Base-by-base conservation (phyloP, 2,329 filamentous ascomycete genomes). In the Talaromyces sp. region DNA sequence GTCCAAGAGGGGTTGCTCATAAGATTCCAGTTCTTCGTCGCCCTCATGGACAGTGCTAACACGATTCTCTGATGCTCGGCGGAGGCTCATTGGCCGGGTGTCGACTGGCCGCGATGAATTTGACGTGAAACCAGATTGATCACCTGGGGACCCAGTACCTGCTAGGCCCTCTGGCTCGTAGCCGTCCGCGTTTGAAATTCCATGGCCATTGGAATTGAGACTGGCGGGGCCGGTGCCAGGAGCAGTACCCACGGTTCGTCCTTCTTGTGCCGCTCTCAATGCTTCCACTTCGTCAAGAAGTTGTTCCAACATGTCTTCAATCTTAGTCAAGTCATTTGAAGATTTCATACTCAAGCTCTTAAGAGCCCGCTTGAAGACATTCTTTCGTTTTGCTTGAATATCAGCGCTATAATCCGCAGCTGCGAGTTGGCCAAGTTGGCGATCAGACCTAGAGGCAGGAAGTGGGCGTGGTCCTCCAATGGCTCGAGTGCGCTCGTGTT, bases 281-380 rank as follows among this genome's bases (percentile, higher is more conserved):
- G 85, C 89, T 72, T 97, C 93, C 7, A 99, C 92, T 72, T 99
- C 94, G 56, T 87, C 89, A 21, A 99, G 85, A 24, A 99, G 83
- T 71, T 96, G 92, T 74, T 94, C 90, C 35, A 99, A 83, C 89
- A 94, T 93, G 62, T 91, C 89, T 73, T 94, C 91, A 63, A 97
- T 96, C 67, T 91, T 89, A 65, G 87, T 85, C 56, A 97, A 83
- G 67, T 99, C 94, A 68, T 89, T 93, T 8, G 89, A 87, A 56
- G 91, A 93, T 78, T 94, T 95, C 70, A 89, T 84, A 67, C 91
- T 91, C 55, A 99, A 80, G 3, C 92, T 92, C 72, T 95, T 93
- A 55, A 99, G 81, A n/a, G 94, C 94, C 64, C 93, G 87, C 68
- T 89, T 90, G 78, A 97, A 94, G n/a, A 99, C 85, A 70, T 91